These are phyloP conservation scores for Epichloe scottii DNA, from an alignment of 2,329 filamentous ascomycete genomes.

Conservation along the genomic window DNA sequence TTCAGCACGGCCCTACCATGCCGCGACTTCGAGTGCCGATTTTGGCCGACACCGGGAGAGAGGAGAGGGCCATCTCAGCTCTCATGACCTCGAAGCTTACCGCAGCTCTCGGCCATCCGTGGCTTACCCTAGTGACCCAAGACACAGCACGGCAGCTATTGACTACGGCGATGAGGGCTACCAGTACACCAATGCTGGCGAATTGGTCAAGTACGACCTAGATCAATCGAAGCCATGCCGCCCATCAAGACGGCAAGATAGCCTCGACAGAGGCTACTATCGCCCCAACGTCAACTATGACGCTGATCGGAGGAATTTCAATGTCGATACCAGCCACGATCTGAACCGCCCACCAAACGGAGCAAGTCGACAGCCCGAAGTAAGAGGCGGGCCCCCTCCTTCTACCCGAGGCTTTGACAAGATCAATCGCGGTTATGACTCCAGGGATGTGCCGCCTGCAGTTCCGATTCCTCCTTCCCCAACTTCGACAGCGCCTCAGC, in stretches of 20 bases:
- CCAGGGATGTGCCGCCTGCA: slow-evolving; percentile 28
- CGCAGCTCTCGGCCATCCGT: slow-evolving; percentile 34
- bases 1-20: slow-evolving; percentile 33
- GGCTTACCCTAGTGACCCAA: slow-evolving; percentile 30
- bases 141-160: slow-evolving; percentile 30
- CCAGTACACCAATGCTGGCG: slow-evolving; percentile 51
- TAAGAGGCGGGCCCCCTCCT: slow-evolving; percentile 46
- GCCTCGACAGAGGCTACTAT: slow-evolving; percentile 41
- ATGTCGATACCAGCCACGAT: slow-evolving; percentile 33
- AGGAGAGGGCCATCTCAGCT: slow-evolving; percentile 28
- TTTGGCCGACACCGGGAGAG: slow-evolving; percentile 37
- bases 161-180: slow-evolving; percentile 48
- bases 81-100: slow-evolving; percentile 31
- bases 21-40: slow-evolving; percentile 39
- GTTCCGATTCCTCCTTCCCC: slow-evolving; percentile 27
- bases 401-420: slow-evolving; percentile 60
- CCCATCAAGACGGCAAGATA: slow-evolving; percentile 34
- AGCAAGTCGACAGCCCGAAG: slow-evolving; percentile 25
- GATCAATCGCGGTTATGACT: slow-evolving; percentile 43
- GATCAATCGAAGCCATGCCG: slow-evolving; percentile 34
- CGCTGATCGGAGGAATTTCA: slow-evolving; percentile 32
- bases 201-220: slow-evolving; percentile 49
- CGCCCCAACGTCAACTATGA: slow-evolving; percentile 42
- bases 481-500: slow-evolving; percentile 12
- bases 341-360: slow-evolving; percentile 29